Conservation (phyloP, 306 rosid species). For the Medicago lupulina region DNA sequence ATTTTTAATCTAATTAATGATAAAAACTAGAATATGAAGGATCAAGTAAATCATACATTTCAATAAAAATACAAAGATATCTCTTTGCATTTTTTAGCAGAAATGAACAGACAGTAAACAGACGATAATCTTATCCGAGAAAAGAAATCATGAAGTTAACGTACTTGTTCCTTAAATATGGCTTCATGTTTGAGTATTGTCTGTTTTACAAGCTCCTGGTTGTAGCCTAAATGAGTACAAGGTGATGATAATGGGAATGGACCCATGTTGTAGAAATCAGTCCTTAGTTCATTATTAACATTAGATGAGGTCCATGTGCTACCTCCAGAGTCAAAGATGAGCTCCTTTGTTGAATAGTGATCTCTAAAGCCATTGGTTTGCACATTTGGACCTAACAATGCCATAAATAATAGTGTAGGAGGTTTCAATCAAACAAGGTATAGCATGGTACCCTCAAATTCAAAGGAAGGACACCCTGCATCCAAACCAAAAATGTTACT, state of each 20-base stretch:
- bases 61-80: background rate
- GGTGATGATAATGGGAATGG: slow-evolving; percentile 42
- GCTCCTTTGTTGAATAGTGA: slow-evolving; percentile 44
- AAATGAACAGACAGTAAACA: slow-evolving; percentile 19
- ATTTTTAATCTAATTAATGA: background rate
- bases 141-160: slow-evolving; percentile 31
- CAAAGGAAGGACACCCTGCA: slow-evolving; percentile 45
- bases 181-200: slow-evolving; percentile 71
- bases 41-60: slow-evolving; percentile 17
- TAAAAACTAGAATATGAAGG: slow-evolving; percentile 1
- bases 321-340: slow-evolving; percentile 49
- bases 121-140: background rate
- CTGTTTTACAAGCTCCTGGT: slow-evolving; percentile 64
- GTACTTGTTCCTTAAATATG: slow-evolving; percentile 71
- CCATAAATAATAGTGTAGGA: slow-evolving; percentile 44
- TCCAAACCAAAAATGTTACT: slow-evolving; percentile 24
- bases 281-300: slow-evolving; percentile 37
- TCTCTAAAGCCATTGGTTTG: slow-evolving; percentile 49
- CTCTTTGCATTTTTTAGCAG: background rate
- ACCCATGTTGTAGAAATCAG: slow-evolving; percentile 35
- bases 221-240: slow-evolving; percentile 40
- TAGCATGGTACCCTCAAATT: slow-evolving; percentile 32
- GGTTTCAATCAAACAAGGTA: slow-evolving; percentile 38
- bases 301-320: slow-evolving; percentile 51
- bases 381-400: slow-evolving; percentile 54